Evolutionary conservation across 2,329 filamentous ascomycete genomes (phyloP).

Genomic region (Setomelanomma holmii): DNA sequence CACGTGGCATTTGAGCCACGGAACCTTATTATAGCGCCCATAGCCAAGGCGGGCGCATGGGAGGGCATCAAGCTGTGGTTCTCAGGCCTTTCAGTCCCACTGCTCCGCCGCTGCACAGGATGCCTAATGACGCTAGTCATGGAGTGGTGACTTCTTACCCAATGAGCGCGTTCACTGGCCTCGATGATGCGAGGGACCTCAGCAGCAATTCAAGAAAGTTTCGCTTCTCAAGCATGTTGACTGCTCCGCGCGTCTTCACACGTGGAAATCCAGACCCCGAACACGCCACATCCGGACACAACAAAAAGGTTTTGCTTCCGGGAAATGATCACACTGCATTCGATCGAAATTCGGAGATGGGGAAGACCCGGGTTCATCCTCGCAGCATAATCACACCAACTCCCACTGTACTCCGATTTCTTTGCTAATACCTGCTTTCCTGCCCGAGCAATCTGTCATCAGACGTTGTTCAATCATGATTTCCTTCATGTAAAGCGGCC

Average conservation of each 20-base stretch:
- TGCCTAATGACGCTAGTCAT: not conserved
- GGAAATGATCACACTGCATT: not conserved
- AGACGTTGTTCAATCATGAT: no score
- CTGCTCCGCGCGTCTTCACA: not conserved
- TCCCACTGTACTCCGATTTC: not conserved
- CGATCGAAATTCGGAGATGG: not conserved
- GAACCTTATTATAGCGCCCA: not conserved
- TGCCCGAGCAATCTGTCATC: no score
- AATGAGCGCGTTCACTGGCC: not conserved
- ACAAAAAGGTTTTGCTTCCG: not conserved
- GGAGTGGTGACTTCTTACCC: not conserved
- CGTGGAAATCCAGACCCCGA: not conserved
- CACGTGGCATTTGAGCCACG: not conserved
- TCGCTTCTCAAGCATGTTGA: not conserved
- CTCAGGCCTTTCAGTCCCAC: not conserved
- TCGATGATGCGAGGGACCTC: not conserved
- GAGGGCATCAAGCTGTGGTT: not conserved
- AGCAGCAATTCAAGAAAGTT: not conserved
- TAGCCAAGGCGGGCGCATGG: not conserved
- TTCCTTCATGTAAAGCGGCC: no score
- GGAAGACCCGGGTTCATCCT: not conserved
- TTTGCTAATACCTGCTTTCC: no score
- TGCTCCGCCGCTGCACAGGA: not conserved
- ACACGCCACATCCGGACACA: not conserved
- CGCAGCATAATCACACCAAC: not conserved